Base-by-base conservation (phyloP, 169 alveolate species). In the Plasmodium sp. region DNA sequence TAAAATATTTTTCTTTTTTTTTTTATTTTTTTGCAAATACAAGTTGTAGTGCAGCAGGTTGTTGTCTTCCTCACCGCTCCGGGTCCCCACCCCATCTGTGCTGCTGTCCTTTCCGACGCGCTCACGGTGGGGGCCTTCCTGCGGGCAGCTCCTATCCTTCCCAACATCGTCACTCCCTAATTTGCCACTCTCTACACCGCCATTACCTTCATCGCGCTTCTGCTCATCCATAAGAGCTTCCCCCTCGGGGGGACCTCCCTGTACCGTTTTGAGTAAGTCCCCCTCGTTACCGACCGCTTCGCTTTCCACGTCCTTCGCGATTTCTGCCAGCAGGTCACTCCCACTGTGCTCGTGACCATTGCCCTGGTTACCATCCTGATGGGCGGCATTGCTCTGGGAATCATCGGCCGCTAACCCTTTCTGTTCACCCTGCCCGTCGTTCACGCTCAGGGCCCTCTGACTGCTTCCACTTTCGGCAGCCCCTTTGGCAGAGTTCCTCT, bases 1-100 rank as follows among this genome's bases (percentile, higher is more conserved):
- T 10, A 58, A n/a, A 54, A 88, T 43, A 36, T 77, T 56, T 43
- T 80, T 88, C 79, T 58, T 88, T 48, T 77, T 88, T 22, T 79
- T 88, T 56, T 58, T 81, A 62, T 34, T 56, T 27, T 88, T 88
- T 31, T 43, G 62, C 36, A 88, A 62, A 36, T 88, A 56, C 48
- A 45, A 88, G 16, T 79, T 80, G 75, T 88, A 51, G 18, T 67
- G 77, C 5, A 79, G 72, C 62, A 88, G 34, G 72, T 88, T 79
- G 72, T 88, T 58, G n/a, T 88, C 94, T 16, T 41, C 41, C 31
- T 34, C 73, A 43, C 39, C 81, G 45, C 72, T n/a, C 85, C 43
- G 31, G 33, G 14, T 14, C 10, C 18, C 12, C 31, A 16, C 2
- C 39, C 31, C 48, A 36, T 31, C 62, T 72, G 4, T 36, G 72